Evolutionary conservation across 2,329 filamentous ascomycete species (phyloP).

Genomic region (Pyricularia grisea): DNA sequence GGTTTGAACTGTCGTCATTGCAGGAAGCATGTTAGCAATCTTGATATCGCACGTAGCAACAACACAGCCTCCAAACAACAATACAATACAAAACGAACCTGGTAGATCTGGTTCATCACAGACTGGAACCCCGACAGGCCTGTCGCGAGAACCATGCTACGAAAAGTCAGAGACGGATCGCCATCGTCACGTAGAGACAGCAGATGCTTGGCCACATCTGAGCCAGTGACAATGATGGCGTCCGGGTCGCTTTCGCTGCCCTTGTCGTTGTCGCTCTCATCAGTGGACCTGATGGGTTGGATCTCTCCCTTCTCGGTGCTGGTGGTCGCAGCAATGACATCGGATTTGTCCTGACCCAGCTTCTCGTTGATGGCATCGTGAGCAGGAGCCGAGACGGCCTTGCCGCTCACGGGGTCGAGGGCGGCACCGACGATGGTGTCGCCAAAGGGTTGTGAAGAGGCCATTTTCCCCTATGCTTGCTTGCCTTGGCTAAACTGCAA

Average conservation of each 20-base stretch:
- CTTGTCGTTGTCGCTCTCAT: slow-evolving; percentile 22
- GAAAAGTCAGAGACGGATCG: not conserved
- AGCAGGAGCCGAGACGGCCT: slow-evolving; percentile 18
- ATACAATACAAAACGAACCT: not conserved
- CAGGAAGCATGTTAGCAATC: not conserved
- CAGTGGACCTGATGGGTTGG: slow-evolving; percentile 9
- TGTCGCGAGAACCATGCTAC: not conserved
- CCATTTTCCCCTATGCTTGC: not conserved
- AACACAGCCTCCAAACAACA: too few relatives aligned
- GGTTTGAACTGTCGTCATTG: not conserved
- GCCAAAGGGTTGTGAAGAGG: not conserved
- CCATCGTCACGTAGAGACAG: slow-evolving; percentile 16
- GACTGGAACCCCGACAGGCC: not conserved
- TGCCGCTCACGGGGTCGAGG: slow-evolving; percentile 19
- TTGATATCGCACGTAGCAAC: too few relatives aligned
- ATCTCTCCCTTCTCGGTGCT: slow-evolving; percentile 12
- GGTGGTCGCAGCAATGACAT: slow-evolving; percentile 7
- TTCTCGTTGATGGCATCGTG: slow-evolving; percentile 22
- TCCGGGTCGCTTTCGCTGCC: slow-evolving; percentile 32
- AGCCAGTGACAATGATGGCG: slow-evolving; percentile 24
- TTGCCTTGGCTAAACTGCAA: not conserved
- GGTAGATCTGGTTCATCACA: not conserved
- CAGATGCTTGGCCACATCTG: slow-evolving; percentile 38
- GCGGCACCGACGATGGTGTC: slow-evolving; percentile 17
- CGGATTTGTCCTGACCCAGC: slow-evolving; percentile 8